Base-by-base conservation (phyloP, 108 stramenopile genomes). In the Stephanodiscus minutulus region DNA sequence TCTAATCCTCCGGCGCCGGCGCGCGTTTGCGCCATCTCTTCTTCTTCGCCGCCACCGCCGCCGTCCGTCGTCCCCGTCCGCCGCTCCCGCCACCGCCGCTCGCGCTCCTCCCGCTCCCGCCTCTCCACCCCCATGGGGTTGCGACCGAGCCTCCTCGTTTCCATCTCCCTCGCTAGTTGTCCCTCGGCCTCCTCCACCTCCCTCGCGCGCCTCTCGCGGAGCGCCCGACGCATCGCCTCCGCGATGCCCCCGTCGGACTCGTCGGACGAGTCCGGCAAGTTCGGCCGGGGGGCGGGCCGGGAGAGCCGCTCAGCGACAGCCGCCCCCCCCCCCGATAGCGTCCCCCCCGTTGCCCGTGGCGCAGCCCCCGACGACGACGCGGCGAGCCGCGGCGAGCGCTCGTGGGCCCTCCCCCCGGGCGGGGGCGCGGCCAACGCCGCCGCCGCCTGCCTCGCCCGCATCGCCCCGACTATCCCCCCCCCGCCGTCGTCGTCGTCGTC, bases 1-100 rank as follows among this genome's bases (percentile, higher is more conserved):
- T 71, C 70, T 8, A 71, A 52, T 49, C 60, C 59, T 24, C 60
- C 60, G 12, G 58, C 44, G n/a, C 59, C 60, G 27, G 70, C 43
- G 43, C 43, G 43, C 12, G 43, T 44, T 17, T 0, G 13, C 13
- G 13, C 43, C 2, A 33, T 33, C 31, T 2, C 5, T 5, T 2
- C 31, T 5, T 33, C 31, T 33, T 4, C 31, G 3, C 49, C 53
- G 46, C 48, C 20, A 56, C 41, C 17, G 5, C 13, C 68, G 28
- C 39, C 1, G 31, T 27, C 10, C 46, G 61, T 7, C 43, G 43
- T 44, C 2, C 43, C 43, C 43, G 43, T 15, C 43, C 13, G 15
- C 43, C 54, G 70, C 25, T 71, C 54, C 18, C 65, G 64, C 18
- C 54, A 52, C 9, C 47, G 64, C 48, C 48, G 24, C 70, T 71